Conservation (phyloP, 2,329 filamentous ascomycete species). For the Thelonectria blattea region DNA sequence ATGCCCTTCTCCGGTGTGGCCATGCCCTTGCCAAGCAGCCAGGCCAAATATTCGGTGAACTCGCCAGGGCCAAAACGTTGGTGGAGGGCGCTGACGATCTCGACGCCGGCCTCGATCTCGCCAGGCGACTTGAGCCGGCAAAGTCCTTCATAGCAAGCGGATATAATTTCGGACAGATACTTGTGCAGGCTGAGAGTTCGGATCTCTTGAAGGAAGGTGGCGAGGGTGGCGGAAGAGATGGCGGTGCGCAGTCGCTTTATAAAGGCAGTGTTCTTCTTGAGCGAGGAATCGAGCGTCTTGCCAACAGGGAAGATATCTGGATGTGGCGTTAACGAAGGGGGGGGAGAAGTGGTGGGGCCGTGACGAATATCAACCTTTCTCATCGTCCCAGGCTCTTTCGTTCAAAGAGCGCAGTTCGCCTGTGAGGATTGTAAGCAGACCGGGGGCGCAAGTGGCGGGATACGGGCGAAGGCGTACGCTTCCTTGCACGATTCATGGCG, state of each 20-base stretch:
- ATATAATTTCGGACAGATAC: slow-evolving; percentile 96
- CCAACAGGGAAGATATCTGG: slow-evolving; percentile 79
- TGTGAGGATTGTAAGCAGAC: slow-evolving; percentile 47
- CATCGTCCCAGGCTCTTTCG: slow-evolving; percentile 84
- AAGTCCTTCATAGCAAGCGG: slow-evolving; percentile 92
- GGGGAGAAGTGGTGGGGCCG: slow-evolving; percentile 26
- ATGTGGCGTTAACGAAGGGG: slow-evolving; percentile 24
- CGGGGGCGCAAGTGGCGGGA: background rate
- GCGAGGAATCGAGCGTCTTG: slow-evolving; percentile 85
- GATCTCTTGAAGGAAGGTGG: slow-evolving; percentile 89
- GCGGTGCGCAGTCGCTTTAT: slow-evolving; percentile 95
- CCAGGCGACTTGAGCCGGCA: slow-evolving; percentile 89
- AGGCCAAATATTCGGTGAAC: slow-evolving; percentile 90
- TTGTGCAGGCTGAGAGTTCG: slow-evolving; percentile 90
- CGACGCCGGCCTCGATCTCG: slow-evolving; percentile 90
- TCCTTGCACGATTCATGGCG: slow-evolving; percentile 69
- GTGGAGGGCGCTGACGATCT: slow-evolving; percentile 93
- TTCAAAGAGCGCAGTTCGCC: slow-evolving; percentile 92
- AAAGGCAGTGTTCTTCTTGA: slow-evolving; percentile 98
- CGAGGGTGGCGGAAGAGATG: slow-evolving; percentile 77
- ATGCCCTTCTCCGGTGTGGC: slow-evolving; percentile 86
- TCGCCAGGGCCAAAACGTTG: slow-evolving; percentile 90
- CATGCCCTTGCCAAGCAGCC: slow-evolving; percentile 89
- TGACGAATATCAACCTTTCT: slow-evolving; percentile 67
- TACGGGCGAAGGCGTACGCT: slow-evolving; percentile 54